Evolutionary conservation across 495 filamentous ascomycete species (phyloP).

Genomic region (Penicillium samsonianum): DNA sequence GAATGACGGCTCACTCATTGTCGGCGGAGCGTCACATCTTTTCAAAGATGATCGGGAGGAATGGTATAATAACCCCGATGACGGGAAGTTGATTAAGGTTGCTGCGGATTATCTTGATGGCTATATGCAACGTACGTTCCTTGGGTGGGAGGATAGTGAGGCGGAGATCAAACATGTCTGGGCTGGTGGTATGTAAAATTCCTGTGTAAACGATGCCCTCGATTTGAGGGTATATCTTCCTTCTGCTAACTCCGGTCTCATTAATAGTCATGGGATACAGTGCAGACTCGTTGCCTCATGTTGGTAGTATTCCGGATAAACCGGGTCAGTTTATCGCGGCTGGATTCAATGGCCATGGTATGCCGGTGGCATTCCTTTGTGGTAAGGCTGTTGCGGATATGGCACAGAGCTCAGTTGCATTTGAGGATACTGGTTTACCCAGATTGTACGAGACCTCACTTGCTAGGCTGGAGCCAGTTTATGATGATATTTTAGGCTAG

Average conservation of each 20-base stretch:
- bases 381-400: conserved; percentile 51
- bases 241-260: background rate
- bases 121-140: conserved; percentile 53
- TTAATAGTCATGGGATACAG: conserved; percentile 47
- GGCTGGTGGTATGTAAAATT: conserved; percentile 44
- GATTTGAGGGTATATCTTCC: too few relatives aligned
- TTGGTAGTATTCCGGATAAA: conserved; percentile 50
- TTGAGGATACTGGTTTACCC: conserved; percentile 43
- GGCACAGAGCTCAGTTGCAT: conserved; percentile 32
- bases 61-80: conserved; percentile 55
- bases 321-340: conserved; percentile 50
- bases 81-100: conserved; percentile 58
- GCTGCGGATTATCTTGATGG: conserved; percentile 57
- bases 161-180: conserved; percentile 49
- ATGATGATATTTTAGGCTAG: conserved; percentile 16
- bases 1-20: conserved; percentile 72
- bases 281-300: conserved; percentile 48
- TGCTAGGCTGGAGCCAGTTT: conserved; percentile 25
- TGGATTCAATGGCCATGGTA: conserved; percentile 59
- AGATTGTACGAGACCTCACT: conserved; percentile 41
- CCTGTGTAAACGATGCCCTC: background rate
- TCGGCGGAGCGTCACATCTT: conserved; percentile 57
- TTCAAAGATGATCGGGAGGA: conserved; percentile 52
- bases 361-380: conserved; percentile 50
- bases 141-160: conserved; percentile 48